Conservation (phyloP, 768 basidiomycete genomes). For the Podaxis rugospora region DNA sequence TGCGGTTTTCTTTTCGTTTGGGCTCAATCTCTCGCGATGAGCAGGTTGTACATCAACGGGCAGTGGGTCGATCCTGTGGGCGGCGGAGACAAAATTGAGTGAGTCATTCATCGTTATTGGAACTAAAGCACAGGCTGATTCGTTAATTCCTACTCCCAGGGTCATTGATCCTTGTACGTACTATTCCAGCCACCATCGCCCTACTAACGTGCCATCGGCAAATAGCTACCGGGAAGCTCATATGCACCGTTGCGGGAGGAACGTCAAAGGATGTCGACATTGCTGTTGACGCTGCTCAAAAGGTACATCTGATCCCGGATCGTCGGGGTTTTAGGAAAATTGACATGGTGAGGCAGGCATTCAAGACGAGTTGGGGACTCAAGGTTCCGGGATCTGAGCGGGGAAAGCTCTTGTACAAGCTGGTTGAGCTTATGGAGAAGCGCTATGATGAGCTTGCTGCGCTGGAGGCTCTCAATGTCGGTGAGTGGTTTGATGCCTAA, state of each 20-base stretch:
- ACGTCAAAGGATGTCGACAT: conserved; percentile 68
- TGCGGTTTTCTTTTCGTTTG: background rate
- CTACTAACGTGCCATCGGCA: background rate
- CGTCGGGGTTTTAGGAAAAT: background rate
- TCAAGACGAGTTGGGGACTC: conserved; percentile 65
- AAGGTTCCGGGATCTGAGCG: conserved; percentile 50
- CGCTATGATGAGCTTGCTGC: conserved; percentile 65
- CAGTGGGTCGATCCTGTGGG: conserved; percentile 57
- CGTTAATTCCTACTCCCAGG: conserved; percentile 22
- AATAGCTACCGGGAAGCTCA: conserved; percentile 58
- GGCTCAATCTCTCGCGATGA: background rate
- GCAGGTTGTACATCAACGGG: conserved; percentile 67
- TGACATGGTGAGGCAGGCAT: conserved; percentile 20
- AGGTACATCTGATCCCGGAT: conserved; percentile 26
- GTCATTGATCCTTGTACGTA: conserved; percentile 52
- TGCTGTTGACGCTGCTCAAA: conserved; percentile 67
- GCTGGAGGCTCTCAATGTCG: conserved; percentile 69
- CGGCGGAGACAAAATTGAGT: conserved; percentile 61
- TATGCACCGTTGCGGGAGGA: conserved; percentile 55
- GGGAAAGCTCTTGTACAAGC: conserved; percentile 51
- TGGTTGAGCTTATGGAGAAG: conserved; percentile 61
- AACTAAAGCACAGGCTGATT: background rate
- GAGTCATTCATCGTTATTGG: conserved; percentile 28
- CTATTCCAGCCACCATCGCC: background rate
- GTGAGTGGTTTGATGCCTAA: conserved; percentile 23